Evolutionary conservation across 148 eudicot species (phyloP), one percentile per base, ranked within the genome.

Genomic region (Drosera capensis): DNA sequence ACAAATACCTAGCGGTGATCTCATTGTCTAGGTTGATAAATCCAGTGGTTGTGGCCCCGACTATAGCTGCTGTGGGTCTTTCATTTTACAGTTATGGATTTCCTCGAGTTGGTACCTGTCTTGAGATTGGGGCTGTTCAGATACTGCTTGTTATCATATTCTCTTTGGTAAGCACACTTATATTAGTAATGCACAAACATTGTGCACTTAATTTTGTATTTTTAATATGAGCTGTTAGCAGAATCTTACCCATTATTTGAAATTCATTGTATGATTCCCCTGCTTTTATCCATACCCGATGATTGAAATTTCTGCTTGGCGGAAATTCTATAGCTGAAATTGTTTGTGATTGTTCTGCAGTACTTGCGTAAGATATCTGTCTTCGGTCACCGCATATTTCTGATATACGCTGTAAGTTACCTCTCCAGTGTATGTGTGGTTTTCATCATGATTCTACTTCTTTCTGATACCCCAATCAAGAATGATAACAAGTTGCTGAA

Each of bases 21-120:
- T 43, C 17, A 47, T 59, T 44, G 51, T 46, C 43, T 45, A 88
- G 97, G 72, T 57, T 84, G 54, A 90, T 90, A 50, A 85, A 90
- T 67, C 97, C 97, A 28, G 97, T 90, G 55, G 97, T 90, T 58
- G 95, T 90, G 56, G 67, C 97, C 57, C 97, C 97, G 51, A 90
- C 97, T 41, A 66, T 90, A 56, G 97, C 97, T 45, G 97, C 95
- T 26, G 97, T 90, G 14, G 97, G 97, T 29, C 95, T 90, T 58
- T 80, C 97, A 28, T 90, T 90, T 61, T 90, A 80, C 55, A 80
- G 93, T 66, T 90, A 90, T 54, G 97, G 97, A 35, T 78, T 90
- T 64, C 93, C 97, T 20, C 82, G 63, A 63, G 79, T 90, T 52
- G 97, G 97, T 44, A 64, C 80, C 14, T 90, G 97, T 67, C 70